phyloP scores from a whole-genome alignment of 2,329 filamentous ascomycete species.

The Seiridium cupressi region DNA sequence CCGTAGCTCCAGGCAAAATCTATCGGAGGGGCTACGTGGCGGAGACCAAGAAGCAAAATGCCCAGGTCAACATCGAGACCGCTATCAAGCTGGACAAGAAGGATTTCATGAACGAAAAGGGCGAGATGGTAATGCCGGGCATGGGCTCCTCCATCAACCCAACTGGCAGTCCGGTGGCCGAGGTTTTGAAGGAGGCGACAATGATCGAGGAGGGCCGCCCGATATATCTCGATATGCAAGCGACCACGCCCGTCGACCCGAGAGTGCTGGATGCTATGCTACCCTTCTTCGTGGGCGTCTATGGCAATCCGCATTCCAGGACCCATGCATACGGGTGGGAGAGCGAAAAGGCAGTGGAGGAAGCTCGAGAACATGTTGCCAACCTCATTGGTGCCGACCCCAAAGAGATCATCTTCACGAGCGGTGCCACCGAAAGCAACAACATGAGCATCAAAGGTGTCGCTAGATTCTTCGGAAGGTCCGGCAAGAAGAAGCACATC shows the following conservation, averaged over 20 bases:
- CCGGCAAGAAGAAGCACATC: conserved; percentile 97
- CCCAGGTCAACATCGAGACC: conserved; percentile 78
- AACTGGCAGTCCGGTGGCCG: conserved; percentile 80
- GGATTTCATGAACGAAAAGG: conserved; percentile 62
- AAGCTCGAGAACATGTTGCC: conserved; percentile 80
- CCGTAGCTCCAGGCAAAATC: conserved; percentile 22
- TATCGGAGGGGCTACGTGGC: conserved; percentile 71
- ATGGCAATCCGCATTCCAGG: conserved; percentile 94
- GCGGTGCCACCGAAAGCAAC: conserved; percentile 96
- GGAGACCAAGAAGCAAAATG: conserved; percentile 74
- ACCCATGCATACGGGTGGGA: conserved; percentile 99
- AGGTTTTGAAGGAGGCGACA: conserved; percentile 86
- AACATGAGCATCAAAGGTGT: conserved; percentile 99
- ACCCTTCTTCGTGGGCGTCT: conserved; percentile 87
- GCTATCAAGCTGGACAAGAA: conserved; percentile 85
- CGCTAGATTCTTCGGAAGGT: conserved; percentile 87
- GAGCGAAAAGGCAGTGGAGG: conserved; percentile 89
- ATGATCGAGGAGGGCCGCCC: conserved; percentile 92
- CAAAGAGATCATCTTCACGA: conserved; percentile 99
- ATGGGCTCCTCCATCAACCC: conserved; percentile 59
- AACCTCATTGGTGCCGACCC: conserved; percentile 87
- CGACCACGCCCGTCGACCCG: conserved; percentile 92
- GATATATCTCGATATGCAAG: conserved; percentile 98
- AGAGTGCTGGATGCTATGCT: conserved; percentile 96
- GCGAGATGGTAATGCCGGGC: conserved; percentile 49